Evolutionary conservation across 768 basidiomycete species (phyloP).

Genomic region (Tricholoma bakamatsutake): DNA sequence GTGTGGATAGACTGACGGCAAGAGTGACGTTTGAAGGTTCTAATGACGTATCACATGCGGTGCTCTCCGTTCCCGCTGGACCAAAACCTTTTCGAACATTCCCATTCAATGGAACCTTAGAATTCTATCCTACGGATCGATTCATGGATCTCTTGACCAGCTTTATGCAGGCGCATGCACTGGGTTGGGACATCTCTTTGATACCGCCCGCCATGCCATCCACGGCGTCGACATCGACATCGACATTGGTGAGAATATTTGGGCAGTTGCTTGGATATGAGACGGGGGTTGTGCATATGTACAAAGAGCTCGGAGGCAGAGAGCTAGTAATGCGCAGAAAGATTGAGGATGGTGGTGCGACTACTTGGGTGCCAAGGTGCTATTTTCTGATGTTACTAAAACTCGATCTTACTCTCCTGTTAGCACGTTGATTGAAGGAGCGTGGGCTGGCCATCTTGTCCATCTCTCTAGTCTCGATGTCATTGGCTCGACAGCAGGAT

Average conservation of each 20-base stretch:
- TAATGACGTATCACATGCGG: constrained; percentile 20
- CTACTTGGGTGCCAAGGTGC: constrained; percentile 56
- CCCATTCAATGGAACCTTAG: constrained; percentile 33
- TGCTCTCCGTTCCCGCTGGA: constrained; percentile 44
- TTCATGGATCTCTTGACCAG: constrained; percentile 55
- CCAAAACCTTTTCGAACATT: constrained; percentile 38
- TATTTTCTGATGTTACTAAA: not conserved
- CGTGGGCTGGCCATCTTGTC: constrained; percentile 49
- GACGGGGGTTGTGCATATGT: constrained; percentile 53
- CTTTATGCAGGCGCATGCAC: constrained; percentile 55
- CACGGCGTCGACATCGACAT: constrained; percentile 57
- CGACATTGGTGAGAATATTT: constrained; percentile 50
- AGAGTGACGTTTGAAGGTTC: constrained; percentile 36
- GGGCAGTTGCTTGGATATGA: constrained; percentile 56
- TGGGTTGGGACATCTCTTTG: constrained; percentile 62
- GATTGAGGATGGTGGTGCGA: constrained; percentile 53
- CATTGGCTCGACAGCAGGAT: constrained; percentile 61
- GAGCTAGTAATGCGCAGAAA: constrained; percentile 59
- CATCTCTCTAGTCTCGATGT: constrained; percentile 60
- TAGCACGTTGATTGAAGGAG: constrained; percentile 42
- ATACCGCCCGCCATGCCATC: constrained; percentile 53
- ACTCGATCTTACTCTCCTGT: not conserved
- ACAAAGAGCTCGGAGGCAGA: constrained; percentile 62
- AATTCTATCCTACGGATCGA: constrained; percentile 41
- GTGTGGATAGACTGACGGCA: constrained; percentile 35